Percentiles rank a stretch among this genome's conserved stretches.
phyloP scores from a whole-genome alignment of 805 yeast genomes.

The Barnettozyma californica region DNA sequence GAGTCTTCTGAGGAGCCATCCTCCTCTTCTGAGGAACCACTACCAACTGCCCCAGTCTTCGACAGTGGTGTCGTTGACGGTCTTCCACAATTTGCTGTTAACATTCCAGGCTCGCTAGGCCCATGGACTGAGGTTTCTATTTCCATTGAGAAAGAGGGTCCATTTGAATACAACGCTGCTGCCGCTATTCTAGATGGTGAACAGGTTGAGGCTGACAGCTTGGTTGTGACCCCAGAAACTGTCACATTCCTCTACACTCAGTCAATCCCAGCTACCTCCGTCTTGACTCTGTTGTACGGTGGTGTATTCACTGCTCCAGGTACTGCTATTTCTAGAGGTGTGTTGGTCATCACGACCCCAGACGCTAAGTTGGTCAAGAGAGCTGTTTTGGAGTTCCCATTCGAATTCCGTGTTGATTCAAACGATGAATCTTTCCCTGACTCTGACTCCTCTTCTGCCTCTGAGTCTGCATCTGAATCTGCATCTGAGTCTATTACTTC shows the following conservation, averaged over 20 bases:
- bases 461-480: neutral
- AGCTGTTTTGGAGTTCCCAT: conserved; percentile 8
- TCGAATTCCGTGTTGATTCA: conserved; percentile 8
- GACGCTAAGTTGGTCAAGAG: conserved; percentile 12
- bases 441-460: neutral
- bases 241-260: conserved; percentile 7
- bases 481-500: neutral
- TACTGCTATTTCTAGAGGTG: conserved; percentile 3
- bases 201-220: neutral
- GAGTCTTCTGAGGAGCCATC: neutral
- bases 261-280: conserved; percentile 9
- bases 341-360: conserved; percentile 9
- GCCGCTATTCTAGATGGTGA: conserved; percentile 9
- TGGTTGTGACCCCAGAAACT: conserved; percentile 5
- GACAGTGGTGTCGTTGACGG: conserved; percentile 7
- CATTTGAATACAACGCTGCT: conserved; percentile 7
- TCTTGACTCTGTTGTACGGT: neutral
- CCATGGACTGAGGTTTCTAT: conserved; percentile 17
- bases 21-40: neutral
- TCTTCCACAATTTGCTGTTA: conserved; percentile 11
- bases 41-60: neutral
- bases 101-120: conserved; percentile 17
- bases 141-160: conserved; percentile 4
- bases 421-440: conserved; percentile 12
- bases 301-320: conserved; percentile 8